Evolutionary conservation across 1,284 basidiomycete genomes (phyloP).

Genomic region (Fomitopsis pinicola): DNA sequence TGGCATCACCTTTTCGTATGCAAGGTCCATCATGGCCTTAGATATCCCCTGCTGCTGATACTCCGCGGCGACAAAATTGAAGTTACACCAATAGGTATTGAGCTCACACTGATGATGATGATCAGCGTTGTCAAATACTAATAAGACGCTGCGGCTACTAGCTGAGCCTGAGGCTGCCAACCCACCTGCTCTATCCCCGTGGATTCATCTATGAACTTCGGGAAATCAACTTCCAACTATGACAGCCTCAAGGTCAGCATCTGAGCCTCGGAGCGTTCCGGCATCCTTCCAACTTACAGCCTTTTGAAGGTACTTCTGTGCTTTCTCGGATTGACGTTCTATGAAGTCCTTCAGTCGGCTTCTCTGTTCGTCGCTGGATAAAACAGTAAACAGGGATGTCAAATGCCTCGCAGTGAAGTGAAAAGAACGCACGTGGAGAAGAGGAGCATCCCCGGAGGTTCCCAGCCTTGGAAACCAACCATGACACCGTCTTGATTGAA

Average conservation of each 20-base stretch:
- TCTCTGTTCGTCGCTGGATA: slow-evolving; percentile 11
- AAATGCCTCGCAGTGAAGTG: neutral
- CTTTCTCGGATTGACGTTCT: slow-evolving; percentile 11
- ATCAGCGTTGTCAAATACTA: too few relatives aligned
- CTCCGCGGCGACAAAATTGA: slow-evolving; percentile 13
- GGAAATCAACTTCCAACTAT: slow-evolving; percentile 9
- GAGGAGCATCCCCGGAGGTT: slow-evolving; percentile 3
- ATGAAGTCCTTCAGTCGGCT: neutral
- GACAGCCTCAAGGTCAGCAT: neutral
- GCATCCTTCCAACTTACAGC: neutral
- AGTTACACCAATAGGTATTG: slow-evolving; percentile 15
- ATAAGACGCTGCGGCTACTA: neutral
- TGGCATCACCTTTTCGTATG: neutral
- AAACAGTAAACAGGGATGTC: neutral
- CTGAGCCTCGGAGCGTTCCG: too few relatives aligned
- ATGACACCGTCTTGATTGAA: slow-evolving; percentile 6
- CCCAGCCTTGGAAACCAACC: slow-evolving; percentile 8
- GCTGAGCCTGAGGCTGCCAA: neutral
- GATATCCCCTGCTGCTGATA: slow-evolving; percentile 14
- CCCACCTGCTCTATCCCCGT: slow-evolving; percentile 1
- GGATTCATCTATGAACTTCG: slow-evolving; percentile 4
- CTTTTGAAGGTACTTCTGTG: slow-evolving; percentile 9
- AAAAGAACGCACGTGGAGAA: slow-evolving; percentile 4
- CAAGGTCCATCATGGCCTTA: slow-evolving; percentile 9
- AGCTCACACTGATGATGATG: neutral